A percentile compares a stretch with the other conserved stretches of the same genome.
Evolutionary conservation across 2,329 filamentous ascomycete genomes (phyloP).

Genomic region (Raffaelea arxii): DNA sequence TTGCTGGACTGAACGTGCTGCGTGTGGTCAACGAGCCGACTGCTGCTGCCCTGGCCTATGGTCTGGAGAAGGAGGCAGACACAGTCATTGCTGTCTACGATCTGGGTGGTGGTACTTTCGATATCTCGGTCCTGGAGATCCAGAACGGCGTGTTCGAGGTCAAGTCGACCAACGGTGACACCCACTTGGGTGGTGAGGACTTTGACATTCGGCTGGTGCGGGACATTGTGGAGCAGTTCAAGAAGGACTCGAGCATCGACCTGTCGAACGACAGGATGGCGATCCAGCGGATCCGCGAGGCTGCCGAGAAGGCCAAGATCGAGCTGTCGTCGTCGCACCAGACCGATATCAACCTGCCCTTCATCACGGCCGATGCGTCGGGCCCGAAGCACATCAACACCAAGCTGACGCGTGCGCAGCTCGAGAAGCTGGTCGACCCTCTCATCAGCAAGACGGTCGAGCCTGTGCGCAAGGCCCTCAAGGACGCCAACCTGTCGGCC

Average conservation of each 20-base stretch:
- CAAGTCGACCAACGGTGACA: slow-evolving; percentile 97
- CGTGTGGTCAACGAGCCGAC: slow-evolving; percentile 99
- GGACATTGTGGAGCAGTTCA: slow-evolving; percentile 91
- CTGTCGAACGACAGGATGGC: slow-evolving; percentile 91
- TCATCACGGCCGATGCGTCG: slow-evolving; percentile 92
- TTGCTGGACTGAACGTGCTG: slow-evolving; percentile 94
- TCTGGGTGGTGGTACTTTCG: slow-evolving; percentile 96
- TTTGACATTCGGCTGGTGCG: slow-evolving; percentile 97
- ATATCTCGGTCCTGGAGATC: slow-evolving; percentile 96
- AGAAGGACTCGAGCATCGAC: slow-evolving; percentile 85
- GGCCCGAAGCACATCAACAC: slow-evolving; percentile 98
- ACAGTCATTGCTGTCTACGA: slow-evolving; percentile 99
- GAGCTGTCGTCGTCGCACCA: slow-evolving; percentile 91
- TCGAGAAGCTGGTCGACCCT: slow-evolving; percentile 86
- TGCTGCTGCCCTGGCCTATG: slow-evolving; percentile 93
- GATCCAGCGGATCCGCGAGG: slow-evolving; percentile 97
- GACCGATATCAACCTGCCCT: slow-evolving; percentile 96
- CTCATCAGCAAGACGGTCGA: slow-evolving; percentile 80
- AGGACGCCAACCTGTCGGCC: slow-evolving; percentile 83
- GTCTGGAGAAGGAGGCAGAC: slow-evolving; percentile 95
- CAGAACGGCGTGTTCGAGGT: slow-evolving; percentile 99
- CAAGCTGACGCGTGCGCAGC: slow-evolving; percentile 85
- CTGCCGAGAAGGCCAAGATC: slow-evolving; percentile 98
- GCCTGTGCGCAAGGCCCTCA: slow-evolving; percentile 90
- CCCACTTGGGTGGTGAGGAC: slow-evolving; percentile 94